phyloP scores from a whole-genome alignment of 768 basidiomycete species.

The Amanita rubescens region DNA sequence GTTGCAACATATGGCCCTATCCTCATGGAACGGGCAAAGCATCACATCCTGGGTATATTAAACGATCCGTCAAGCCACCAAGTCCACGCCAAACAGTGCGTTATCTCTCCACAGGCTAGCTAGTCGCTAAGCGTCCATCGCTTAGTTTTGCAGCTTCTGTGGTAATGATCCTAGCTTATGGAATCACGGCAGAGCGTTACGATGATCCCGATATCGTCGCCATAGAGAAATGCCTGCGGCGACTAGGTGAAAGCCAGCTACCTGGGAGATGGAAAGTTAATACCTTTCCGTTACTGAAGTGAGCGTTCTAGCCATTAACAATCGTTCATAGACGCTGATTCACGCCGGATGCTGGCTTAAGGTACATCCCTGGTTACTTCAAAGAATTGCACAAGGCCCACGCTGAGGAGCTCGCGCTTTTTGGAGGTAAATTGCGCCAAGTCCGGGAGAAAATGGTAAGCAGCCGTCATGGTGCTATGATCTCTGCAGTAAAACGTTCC shows the following conservation, averaged over 20 bases:
- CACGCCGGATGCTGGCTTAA: conserved; percentile 10
- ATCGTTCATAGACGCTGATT: not conserved
- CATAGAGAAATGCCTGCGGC: conserved; percentile 37
- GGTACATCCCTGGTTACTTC: conserved; percentile 59
- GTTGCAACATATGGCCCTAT: conserved; percentile 41
- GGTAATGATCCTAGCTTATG: conserved; percentile 45
- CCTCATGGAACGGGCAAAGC: conserved; percentile 36
- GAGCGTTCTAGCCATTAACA: not conserved
- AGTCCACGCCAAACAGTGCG: conserved; percentile 46
- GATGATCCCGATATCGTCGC: conserved; percentile 39
- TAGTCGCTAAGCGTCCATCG: not conserved
- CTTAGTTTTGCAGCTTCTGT: conserved; percentile 30
- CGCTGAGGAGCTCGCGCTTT: conserved; percentile 45
- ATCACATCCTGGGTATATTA: conserved; percentile 37
- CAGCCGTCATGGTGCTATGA: not conserved
- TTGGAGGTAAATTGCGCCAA: conserved; percentile 41
- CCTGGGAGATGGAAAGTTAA: conserved; percentile 43
- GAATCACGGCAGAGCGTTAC: conserved; percentile 33
- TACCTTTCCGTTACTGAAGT: conserved; percentile 36
- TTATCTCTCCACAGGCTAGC: not conserved
- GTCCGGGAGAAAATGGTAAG: conserved; percentile 40
- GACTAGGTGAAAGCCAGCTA: conserved; percentile 36
- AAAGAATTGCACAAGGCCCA: conserved; percentile 49
- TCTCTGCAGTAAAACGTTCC: not conserved
- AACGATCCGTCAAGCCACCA: conserved; percentile 39